Evolutionary conservation across 148 eudicot species (phyloP).

Genomic region (Cornus florida): DNA sequence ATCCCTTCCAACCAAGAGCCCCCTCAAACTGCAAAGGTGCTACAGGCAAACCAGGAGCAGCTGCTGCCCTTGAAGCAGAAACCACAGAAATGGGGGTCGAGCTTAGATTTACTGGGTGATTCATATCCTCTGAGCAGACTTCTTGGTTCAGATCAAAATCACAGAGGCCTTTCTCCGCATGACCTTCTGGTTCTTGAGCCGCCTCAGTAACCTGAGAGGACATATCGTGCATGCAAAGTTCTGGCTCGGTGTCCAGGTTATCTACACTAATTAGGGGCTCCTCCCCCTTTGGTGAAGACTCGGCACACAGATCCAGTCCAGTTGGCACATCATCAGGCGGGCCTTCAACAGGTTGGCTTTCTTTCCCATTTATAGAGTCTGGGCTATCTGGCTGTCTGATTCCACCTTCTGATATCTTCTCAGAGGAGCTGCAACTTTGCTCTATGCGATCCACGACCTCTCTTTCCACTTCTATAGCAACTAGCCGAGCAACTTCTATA

Average conservation of each 20-base stretch:
- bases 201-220: slow-evolving; percentile 51
- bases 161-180: slow-evolving; percentile 32
- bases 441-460: slow-evolving; percentile 65
- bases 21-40: slow-evolving; percentile 85
- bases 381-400: slow-evolving; percentile 36
- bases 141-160: slow-evolving; percentile 79
- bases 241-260: slow-evolving; percentile 28
- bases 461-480: slow-evolving; percentile 87
- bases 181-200: slow-evolving; percentile 37
- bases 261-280: slow-evolving; percentile 24
- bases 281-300: slow-evolving; percentile 23
- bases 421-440: slow-evolving; percentile 63
- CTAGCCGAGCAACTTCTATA: slow-evolving; percentile 81
- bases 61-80: slow-evolving; percentile 73
- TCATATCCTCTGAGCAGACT: slow-evolving; percentile 51
- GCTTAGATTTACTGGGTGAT: slow-evolving; percentile 31
- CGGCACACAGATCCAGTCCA: slow-evolving; percentile 26
- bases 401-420: slow-evolving; percentile 35
- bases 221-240: slow-evolving; percentile 39
- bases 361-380: slow-evolving; percentile 39
- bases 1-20: slow-evolving; percentile 88
- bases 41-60: slow-evolving; percentile 52
- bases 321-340: slow-evolving; percentile 28
- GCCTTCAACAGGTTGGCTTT: slow-evolving; percentile 27
- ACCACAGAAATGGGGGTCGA: slow-evolving; percentile 58